These are phyloP conservation scores for Torulaspora quercuum DNA, from an alignment of 805 yeast genomes.

Conservation along the genomic window DNA sequence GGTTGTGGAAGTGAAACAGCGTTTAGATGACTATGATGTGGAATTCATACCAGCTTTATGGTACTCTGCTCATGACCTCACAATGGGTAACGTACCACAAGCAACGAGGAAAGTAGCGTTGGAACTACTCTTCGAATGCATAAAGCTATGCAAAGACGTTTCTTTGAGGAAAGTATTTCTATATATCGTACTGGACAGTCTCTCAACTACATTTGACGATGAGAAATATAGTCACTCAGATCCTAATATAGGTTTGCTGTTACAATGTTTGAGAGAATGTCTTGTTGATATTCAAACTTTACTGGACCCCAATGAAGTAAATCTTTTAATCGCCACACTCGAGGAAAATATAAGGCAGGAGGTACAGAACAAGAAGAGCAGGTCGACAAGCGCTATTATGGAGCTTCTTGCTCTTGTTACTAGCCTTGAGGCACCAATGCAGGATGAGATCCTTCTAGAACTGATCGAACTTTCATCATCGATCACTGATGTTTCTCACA, in stretches of 20 bases:
- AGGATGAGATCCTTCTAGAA: not conserved
- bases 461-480: slow-evolving; percentile 2
- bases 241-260: slow-evolving; percentile 50
- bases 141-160: slow-evolving; percentile 46
- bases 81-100: slow-evolving; percentile 38
- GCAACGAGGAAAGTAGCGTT: slow-evolving; percentile 48
- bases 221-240: slow-evolving; percentile 33
- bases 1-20: slow-evolving; percentile 47
- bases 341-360: slow-evolving; percentile 4
- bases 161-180: slow-evolving; percentile 54
- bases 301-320: slow-evolving; percentile 6
- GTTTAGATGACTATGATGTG: slow-evolving; percentile 50
- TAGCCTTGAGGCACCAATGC: not conserved
- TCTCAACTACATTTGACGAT: slow-evolving; percentile 29
- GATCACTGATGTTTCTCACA: not conserved
- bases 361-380: not conserved
- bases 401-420: slow-evolving; percentile 6
- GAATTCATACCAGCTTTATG: slow-evolving; percentile 70
- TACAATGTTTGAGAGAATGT: slow-evolving; percentile 42
- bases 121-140: slow-evolving; percentile 53
- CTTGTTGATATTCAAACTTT: slow-evolving; percentile 4
- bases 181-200: slow-evolving; percentile 49
- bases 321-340: slow-evolving; percentile 1
- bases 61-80: slow-evolving; percentile 60
- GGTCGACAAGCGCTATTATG: not conserved